A percentile compares a stretch with the other conserved stretches of the same genome.
phyloP scores from a whole-genome alignment of 306 rosid genomes.

The cucumber (Cucumis sativus) region Cucumber_9930_V3 NC_026660.2:22650001-22650500 shows the following conservation, averaged over 20 bases:
- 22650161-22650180: slow-evolving; percentile 70
- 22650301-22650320: slow-evolving; percentile 56
- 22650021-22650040: neutral
- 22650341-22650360: slow-evolving; percentile 58
- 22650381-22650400: slow-evolving; percentile 68
- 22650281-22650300: slow-evolving; percentile 57
- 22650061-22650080: slow-evolving; percentile 51
- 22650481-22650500: neutral
- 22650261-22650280: slow-evolving; percentile 40
- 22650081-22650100: slow-evolving; percentile 54
- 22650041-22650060: slow-evolving; percentile 74
- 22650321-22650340: slow-evolving; percentile 70
- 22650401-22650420: slow-evolving; percentile 59
- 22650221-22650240: slow-evolving; percentile 54
- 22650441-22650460: slow-evolving; percentile 32
- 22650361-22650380: slow-evolving; percentile 61
- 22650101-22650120: slow-evolving; percentile 58
- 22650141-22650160: slow-evolving; percentile 52
- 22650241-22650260: slow-evolving; percentile 53
- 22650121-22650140: slow-evolving; percentile 68
- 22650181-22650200: slow-evolving; percentile 44
- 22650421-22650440: slow-evolving; percentile 67
- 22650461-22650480: neutral
- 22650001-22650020: too few relatives aligned
- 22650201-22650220: slow-evolving; percentile 37